Percentiles rank a stretch among this genome's conserved stretches.
phyloP scores from a whole-genome alignment of 208 protist genomes.

The Leptomonas seymouri region DNA sequence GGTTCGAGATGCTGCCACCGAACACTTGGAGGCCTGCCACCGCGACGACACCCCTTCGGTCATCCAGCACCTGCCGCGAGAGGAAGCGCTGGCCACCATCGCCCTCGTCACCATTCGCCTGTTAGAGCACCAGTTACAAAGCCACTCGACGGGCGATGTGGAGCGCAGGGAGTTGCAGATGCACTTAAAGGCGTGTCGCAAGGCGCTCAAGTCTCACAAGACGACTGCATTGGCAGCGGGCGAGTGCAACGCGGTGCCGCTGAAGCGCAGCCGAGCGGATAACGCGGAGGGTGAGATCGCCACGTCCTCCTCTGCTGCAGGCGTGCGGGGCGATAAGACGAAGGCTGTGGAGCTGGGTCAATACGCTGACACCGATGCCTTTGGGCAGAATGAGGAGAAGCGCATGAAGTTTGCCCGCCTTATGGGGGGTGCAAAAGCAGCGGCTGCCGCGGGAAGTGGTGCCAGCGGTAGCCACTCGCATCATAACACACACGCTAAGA shows the following conservation, averaged over 20 bases:
- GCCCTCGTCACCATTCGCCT: conserved; percentile 45
- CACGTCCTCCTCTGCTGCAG: neutral
- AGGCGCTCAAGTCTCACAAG: conserved; percentile 38
- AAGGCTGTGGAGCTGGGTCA: conserved; percentile 63
- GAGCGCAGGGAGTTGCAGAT: conserved; percentile 14
- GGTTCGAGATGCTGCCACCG: conserved; percentile 19
- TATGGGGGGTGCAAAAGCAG: conserved; percentile 76
- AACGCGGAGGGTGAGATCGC: neutral
- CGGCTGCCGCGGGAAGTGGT: neutral
- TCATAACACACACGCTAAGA: conserved; percentile 58
- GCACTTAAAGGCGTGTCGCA: conserved; percentile 50
- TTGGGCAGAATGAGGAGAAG: conserved; percentile 59
- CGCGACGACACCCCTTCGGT: conserved; percentile 10
- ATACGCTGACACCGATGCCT: conserved; percentile 61
- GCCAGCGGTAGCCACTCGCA: neutral
- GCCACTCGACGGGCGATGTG: neutral
- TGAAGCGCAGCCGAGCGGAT: conserved; percentile 28
- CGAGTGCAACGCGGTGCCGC: neutral
- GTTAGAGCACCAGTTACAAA: conserved; percentile 36
- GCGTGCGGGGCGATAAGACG: neutral
- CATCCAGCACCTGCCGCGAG: conserved; percentile 15
- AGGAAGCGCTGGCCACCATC: conserved; percentile 45
- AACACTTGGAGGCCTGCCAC: conserved; percentile 25
- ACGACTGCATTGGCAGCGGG: neutral
- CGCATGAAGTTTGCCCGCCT: conserved; percentile 77